A percentile compares a stretch with the other conserved stretches of the same genome.
Evolutionary conservation across 2,329 filamentous ascomycete species (phyloP).

Genomic region (Periconia sp.): DNA sequence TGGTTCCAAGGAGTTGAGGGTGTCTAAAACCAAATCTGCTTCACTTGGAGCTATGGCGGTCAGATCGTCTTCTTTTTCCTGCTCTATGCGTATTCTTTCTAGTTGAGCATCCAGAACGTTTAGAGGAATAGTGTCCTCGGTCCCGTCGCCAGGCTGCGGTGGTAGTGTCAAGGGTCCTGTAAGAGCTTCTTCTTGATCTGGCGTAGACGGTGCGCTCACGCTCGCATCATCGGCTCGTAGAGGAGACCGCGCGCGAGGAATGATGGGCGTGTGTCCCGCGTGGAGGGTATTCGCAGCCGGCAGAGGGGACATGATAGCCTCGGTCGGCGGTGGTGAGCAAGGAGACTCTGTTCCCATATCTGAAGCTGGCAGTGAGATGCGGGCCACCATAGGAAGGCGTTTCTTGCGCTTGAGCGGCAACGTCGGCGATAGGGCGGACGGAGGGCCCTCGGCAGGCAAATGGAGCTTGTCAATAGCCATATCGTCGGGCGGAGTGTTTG

Average conservation of each 20-base stretch:
- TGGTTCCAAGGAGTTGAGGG: too few species aligned
- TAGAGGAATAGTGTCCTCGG: slow-evolving; percentile 36
- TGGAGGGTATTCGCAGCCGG: slow-evolving; percentile 41
- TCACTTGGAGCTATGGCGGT: too few species aligned
- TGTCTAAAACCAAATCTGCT: too few species aligned
- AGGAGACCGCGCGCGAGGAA: slow-evolving; percentile 25
- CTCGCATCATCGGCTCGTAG: slow-evolving; percentile 16
- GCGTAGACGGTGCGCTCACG: slow-evolving; percentile 22
- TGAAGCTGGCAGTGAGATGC: slow-evolving; percentile 29
- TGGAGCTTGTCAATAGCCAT: slow-evolving; percentile 29
- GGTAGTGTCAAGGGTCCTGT: slow-evolving; percentile 41
- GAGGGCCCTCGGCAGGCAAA: slow-evolving; percentile 14
- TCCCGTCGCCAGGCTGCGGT: slow-evolving; percentile 36
- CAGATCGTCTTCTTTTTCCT: slow-evolving; percentile 25
- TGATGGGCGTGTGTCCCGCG: slow-evolving; percentile 46
- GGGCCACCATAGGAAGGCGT: slow-evolving; percentile 25
- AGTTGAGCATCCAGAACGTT: slow-evolving; percentile 33
- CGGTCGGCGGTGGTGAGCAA: slow-evolving; percentile 39
- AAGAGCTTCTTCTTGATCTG: slow-evolving; percentile 29
- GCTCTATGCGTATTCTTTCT: slow-evolving; percentile 29
- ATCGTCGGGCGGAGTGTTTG: slow-evolving; percentile 37
- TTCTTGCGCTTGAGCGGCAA: slow-evolving; percentile 31
- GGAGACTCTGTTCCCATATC: slow-evolving; percentile 33
- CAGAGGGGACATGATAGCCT: slow-evolving; percentile 38
- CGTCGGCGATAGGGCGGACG: slow-evolving; percentile 15